These are phyloP conservation scores for Silene latifolia DNA, from an alignment of 148 eudicot species.

Conservation along the genomic window DNA sequence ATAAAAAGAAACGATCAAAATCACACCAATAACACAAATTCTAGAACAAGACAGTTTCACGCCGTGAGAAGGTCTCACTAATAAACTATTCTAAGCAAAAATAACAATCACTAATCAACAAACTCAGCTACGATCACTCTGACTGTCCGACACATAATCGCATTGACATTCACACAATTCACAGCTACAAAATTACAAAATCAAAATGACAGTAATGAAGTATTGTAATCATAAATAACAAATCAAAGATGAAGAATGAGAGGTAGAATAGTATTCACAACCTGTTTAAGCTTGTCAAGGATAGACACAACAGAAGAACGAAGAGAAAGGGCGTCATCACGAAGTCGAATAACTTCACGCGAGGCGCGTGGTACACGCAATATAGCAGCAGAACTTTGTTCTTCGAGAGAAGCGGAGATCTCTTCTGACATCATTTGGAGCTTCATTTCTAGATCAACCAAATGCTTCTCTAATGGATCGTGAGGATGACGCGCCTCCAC, in stretches of 20 bases:
- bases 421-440: slow-evolving; percentile 87
- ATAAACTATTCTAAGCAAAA: neutral
- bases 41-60: no score
- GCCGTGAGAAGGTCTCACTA: no score
- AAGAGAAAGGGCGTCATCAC: slow-evolving; percentile 77
- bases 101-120: neutral
- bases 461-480: slow-evolving; percentile 69
- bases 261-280: neutral
- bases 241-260: neutral
- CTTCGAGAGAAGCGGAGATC: slow-evolving; percentile 85
- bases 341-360: slow-evolving; percentile 80
- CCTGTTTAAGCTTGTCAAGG: slow-evolving; percentile 69
- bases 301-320: slow-evolving; percentile 70
- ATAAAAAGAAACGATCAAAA: no score
- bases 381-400: slow-evolving; percentile 82
- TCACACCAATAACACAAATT: no score
- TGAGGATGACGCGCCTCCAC: slow-evolving; percentile 59
- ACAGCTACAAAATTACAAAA: no score
- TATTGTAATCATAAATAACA: no score
- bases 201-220: no score
- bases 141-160: no score
- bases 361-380: slow-evolving; percentile 97
- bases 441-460: slow-evolving; percentile 91
- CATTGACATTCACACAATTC: no score
- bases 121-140: neutral